Conservation (phyloP, 2,329 filamentous ascomycete species). For the Diaporthe nobilis region DNA sequence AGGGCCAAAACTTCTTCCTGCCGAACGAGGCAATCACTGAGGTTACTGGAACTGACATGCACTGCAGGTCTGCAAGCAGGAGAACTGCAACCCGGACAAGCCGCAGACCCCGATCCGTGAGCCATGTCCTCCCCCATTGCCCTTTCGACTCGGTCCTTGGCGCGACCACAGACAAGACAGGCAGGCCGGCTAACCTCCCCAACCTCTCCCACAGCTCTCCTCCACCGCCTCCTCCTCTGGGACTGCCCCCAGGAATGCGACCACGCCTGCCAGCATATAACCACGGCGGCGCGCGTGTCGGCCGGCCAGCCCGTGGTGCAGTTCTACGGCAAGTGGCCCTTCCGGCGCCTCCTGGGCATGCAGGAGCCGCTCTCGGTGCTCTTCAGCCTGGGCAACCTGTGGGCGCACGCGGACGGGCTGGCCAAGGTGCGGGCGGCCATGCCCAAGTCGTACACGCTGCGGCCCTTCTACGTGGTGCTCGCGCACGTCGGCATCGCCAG, state of each 20-base stretch:
- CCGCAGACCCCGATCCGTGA: slow-evolving; percentile 77
- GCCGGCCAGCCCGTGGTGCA: slow-evolving; percentile 81
- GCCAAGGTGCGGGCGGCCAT: slow-evolving; percentile 77
- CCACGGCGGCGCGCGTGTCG: slow-evolving; percentile 80
- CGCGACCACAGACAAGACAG: slow-evolving; percentile 29
- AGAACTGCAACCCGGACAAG: slow-evolving; percentile 81
- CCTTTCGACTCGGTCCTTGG: slow-evolving; percentile 31
- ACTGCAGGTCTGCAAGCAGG: slow-evolving; percentile 80
- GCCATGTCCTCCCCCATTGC: slow-evolving; percentile 51
- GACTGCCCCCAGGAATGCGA: slow-evolving; percentile 95
- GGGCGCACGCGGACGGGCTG: slow-evolving; percentile 86
- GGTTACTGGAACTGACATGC: not conserved
- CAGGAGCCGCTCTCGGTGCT: slow-evolving; percentile 95
- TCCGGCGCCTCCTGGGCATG: slow-evolving; percentile 89
- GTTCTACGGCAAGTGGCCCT: slow-evolving; percentile 99
- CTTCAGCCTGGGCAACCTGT: slow-evolving; percentile 92
- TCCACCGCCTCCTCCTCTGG: slow-evolving; percentile 92
- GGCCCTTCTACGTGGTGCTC: slow-evolving; percentile 84
- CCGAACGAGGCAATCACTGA: not conserved
- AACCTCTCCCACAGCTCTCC: slow-evolving; percentile 72
- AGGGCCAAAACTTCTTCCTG: not conserved
- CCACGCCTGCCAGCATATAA: slow-evolving; percentile 96
- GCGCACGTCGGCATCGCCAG: slow-evolving; percentile 85
- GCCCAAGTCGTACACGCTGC: slow-evolving; percentile 80
- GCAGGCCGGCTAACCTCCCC: not conserved